Conservation (phyloP, 345 rosid genomes). For the Syzygium jambos region DNA sequence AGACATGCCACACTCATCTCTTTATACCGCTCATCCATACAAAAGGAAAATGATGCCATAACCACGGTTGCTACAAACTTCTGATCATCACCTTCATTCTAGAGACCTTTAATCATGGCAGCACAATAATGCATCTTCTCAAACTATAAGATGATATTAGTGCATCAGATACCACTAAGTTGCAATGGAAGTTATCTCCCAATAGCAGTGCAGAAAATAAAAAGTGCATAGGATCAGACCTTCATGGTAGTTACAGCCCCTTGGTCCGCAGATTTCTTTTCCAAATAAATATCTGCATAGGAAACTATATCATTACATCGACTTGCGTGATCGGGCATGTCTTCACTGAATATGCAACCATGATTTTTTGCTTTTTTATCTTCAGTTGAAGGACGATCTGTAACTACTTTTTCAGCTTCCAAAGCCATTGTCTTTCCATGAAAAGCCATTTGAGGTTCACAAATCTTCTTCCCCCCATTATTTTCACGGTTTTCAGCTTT, state of each 20-base stretch:
- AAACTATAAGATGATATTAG: background rate
- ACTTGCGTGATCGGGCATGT: background rate
- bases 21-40: background rate
- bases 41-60: background rate
- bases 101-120: background rate
- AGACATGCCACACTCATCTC: background rate
- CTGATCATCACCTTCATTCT: background rate
- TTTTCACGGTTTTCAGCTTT: conserved; percentile 4
- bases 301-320: conserved; percentile 1
- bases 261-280: conserved; percentile 2
- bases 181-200: background rate
- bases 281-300: conserved; percentile 5
- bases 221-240: conserved; percentile 6
- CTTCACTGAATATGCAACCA: background rate
- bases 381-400: background rate
- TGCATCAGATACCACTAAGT: background rate
- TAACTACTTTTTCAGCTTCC: background rate
- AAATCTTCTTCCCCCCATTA: background rate
- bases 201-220: background rate
- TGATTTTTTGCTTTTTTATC: background rate
- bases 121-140: background rate
- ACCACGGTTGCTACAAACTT: background rate
- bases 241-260: conserved; percentile 1
- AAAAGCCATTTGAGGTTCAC: conserved; percentile 11
- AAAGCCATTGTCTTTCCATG: conserved; percentile 6